Percentiles rank a stretch among this genome's conserved stretches.
phyloP scores from a whole-genome alignment of 148 eudicot species.

The Chenopodium berlandieri region DNA sequence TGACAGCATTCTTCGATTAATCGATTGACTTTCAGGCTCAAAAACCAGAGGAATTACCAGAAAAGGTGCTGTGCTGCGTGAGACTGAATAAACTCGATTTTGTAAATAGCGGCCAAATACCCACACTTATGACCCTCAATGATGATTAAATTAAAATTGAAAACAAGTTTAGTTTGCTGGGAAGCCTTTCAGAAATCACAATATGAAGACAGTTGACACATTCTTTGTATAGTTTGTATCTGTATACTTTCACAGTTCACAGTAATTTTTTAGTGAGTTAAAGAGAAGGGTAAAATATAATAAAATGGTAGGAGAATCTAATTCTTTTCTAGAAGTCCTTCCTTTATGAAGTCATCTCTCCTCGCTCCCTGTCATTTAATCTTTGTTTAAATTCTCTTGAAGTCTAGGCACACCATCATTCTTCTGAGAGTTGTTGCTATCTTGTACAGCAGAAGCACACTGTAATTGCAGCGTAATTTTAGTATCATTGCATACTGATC shows the following conservation, averaged over 20 bases:
- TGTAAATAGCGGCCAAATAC: conserved; percentile 74
- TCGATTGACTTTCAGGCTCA: conserved; percentile 56
- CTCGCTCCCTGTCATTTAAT: background rate
- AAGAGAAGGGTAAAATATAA: conserved; percentile 5
- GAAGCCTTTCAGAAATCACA: conserved; percentile 19
- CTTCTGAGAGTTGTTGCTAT: background rate
- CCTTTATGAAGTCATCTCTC: background rate
- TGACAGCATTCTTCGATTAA: background rate
- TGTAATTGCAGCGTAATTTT: background rate
- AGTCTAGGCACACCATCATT: conserved; percentile 6
- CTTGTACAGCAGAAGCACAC: conserved; percentile 3
- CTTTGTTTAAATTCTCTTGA: background rate
- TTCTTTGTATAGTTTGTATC: conserved; percentile 29
- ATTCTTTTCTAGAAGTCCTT: conserved; percentile 2
- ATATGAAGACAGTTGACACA: conserved; percentile 21
- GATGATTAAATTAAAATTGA: conserved; percentile 27
- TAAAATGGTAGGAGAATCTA: conserved; percentile 3
- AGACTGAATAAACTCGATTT: conserved; percentile 77
- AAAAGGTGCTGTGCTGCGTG: conserved; percentile 74
- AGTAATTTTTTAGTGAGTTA: conserved; percentile 9
- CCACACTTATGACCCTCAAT: conserved; percentile 40
- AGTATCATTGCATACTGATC: background rate
- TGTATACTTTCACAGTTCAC: conserved; percentile 7
- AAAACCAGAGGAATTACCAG: conserved; percentile 82
- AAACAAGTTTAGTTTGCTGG: conserved; percentile 7